A percentile compares a stretch with the other conserved stretches of the same genome.
Conservation (phyloP, 306 rosid genomes). For the Argentina anserina region DNA sequence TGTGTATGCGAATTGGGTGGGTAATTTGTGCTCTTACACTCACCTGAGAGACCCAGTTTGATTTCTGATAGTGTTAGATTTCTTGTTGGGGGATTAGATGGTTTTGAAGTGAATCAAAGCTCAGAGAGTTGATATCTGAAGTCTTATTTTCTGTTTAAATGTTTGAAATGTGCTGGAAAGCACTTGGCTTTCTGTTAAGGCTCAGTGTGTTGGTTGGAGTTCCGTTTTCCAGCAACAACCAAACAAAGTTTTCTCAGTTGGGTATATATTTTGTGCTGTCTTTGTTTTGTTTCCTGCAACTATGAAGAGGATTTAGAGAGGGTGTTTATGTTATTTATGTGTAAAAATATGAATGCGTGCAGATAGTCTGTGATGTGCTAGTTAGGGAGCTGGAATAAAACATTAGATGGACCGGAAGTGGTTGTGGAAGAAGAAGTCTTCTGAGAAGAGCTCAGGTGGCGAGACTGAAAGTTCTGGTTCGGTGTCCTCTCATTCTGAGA, state of each 20-base stretch:
- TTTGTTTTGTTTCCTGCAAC: constrained; percentile 2
- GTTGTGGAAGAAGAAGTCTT: constrained; percentile 79
- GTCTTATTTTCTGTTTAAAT: constrained; percentile 20
- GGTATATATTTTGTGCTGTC: constrained; percentile 18
- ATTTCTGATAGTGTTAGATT: constrained; percentile 7
- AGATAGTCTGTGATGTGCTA: constrained; percentile 27
- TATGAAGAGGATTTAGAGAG: constrained; percentile 5
- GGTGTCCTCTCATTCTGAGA: constrained; percentile 71
- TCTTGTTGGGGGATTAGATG: constrained; percentile 25
- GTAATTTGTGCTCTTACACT: constrained; percentile 3
- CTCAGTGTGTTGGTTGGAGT: constrained; percentile 20
- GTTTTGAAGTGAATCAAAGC: constrained; percentile 39
- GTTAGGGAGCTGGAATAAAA: constrained; percentile 34
- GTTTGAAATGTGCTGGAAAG: constrained; percentile 24
- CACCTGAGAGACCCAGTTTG: constrained; percentile 11
- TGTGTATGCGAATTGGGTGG: constrained; percentile 6
- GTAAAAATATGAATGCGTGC: constrained; percentile 16
- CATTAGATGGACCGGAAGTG: constrained; percentile 68
- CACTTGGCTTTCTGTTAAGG: constrained; percentile 25
- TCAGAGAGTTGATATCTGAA: constrained; percentile 33
- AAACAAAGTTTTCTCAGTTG: neutral
- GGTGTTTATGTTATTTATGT: constrained; percentile 21
- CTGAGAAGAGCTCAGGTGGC: constrained; percentile 66
- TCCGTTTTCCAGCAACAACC: constrained; percentile 8
- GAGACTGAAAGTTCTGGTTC: constrained; percentile 89